Percentiles rank a stretch among this genome's conserved stretches.
phyloP scores from a whole-genome alignment of 78 protist species.

The Polysphondylium violaceum region DNA sequence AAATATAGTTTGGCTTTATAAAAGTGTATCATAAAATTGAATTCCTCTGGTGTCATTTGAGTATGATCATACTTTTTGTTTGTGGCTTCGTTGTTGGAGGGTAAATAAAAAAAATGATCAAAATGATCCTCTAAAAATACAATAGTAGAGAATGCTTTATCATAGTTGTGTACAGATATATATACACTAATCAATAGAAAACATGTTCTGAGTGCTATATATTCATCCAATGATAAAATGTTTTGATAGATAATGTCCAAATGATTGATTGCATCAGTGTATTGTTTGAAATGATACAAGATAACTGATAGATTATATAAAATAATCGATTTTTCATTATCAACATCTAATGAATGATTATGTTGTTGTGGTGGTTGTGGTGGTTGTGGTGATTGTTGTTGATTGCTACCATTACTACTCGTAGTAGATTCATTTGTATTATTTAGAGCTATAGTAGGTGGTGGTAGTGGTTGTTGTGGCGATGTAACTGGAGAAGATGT shows the following conservation, averaged over 20 bases:
- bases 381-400: not conserved
- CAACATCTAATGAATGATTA: conserved; percentile 24
- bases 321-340: conserved; percentile 57
- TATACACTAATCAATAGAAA: conserved; percentile 38
- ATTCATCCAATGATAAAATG: conserved; percentile 56
- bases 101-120: conserved; percentile 38
- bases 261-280: not conserved
- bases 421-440: not conserved
- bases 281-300: conserved; percentile 15
- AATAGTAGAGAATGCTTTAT: conserved; percentile 39
- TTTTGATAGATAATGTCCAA: conserved; percentile 39
- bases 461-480: conserved; percentile 27
- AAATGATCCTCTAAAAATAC: conserved; percentile 25
- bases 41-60: conserved; percentile 60
- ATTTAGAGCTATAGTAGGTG: not conserved
- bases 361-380: not conserved
- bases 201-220: conserved; percentile 50
- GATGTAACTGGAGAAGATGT: no score
- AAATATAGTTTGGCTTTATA: conserved; percentile 62
- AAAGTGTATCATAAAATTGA: conserved; percentile 59
- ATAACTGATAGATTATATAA: conserved; percentile 68
- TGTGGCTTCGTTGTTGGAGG: not conserved
- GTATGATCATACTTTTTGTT: conserved; percentile 12
- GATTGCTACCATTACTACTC: not conserved
- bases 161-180: conserved; percentile 34